Evolutionary conservation across 352 stramenopile genomes (phyloP), one percentile per base, ranked within the genome.

Genomic region (Aphanomyces invadans): DNA sequence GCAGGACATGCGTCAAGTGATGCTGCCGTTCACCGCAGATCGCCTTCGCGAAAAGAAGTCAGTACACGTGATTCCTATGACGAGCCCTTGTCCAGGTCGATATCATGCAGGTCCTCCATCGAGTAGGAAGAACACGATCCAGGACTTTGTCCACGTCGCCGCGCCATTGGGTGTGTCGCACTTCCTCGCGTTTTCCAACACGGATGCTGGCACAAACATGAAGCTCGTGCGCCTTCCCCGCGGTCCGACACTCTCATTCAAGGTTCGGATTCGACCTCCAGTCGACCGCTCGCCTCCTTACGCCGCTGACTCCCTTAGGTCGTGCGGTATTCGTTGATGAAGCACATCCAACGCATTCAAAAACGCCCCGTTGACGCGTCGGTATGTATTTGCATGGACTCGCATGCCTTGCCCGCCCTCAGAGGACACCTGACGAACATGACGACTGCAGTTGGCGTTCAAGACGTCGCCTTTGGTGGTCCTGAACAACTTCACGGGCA

Each of bases 401-500:
- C n/a, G n/a, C n/a, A n/a, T n/a, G n/a, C n/a, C n/a, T n/a, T n/a
- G n/a, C n/a, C n/a, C n/a, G n/a, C n/a, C n/a, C n/a, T n/a, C n/a
- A n/a, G n/a, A n/a, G n/a, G n/a, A n/a, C n/a, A n/a, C n/a, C n/a
- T n/a, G n/a, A n/a, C n/a, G n/a, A n/a, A n/a, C n/a, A n/a, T n/a
- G n/a, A n/a, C n/a, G n/a, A n/a, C n/a, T 51, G 5, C 44, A 76
- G 59, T 69, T 82, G 36, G 86, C 95, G 17, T 91, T 94, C 42
- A 83, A 95, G 55, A 91, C 88, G 55, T 88, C 92, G 65, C 97
- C 97, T 7, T 76, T 99, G 12, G 89, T 99, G 9, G 95, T 99
- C 42, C 94, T 98, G 26, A 99, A 99, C 79, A 99, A 99, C 78
- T 99, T 99, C 77, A 97, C 91, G 46, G 85, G 95, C 74, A 74